Evolutionary conservation across 148 eudicot species (phyloP).

Genomic region (Amaranthus hypochondriacus): DNA sequence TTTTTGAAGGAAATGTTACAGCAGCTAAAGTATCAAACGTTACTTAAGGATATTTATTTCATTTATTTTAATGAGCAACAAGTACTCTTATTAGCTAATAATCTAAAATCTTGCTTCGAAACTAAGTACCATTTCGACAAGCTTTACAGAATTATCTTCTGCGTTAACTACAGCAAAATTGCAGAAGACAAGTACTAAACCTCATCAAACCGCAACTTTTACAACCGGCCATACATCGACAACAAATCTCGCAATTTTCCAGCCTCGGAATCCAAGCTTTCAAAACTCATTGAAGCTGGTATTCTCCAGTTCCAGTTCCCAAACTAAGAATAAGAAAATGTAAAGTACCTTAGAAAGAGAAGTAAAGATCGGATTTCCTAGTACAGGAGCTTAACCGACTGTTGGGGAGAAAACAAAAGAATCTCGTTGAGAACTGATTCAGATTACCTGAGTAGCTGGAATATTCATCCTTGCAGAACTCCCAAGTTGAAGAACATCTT

Average conservation of each 20-base stretch:
- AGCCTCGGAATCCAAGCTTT: constrained; percentile 55
- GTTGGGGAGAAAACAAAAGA: background rate
- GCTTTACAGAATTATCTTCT: background rate
- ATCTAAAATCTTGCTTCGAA: too few species aligned
- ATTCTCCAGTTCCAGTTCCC: constrained; percentile 99
- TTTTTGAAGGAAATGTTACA: background rate
- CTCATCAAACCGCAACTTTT: background rate
- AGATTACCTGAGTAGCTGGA: constrained; percentile 89
- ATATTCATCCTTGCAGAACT: constrained; percentile 92
- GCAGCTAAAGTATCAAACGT: background rate
- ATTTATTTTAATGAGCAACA: too few species aligned
- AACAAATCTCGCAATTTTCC: constrained; percentile 55
- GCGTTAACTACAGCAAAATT: background rate
- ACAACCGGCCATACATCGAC: constrained; percentile 70
- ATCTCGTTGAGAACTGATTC: background rate
- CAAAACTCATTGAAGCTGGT: constrained; percentile 55
- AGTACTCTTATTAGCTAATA: too few species aligned
- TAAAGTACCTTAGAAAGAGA: background rate
- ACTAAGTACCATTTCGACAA: too few species aligned
- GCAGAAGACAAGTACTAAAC: background rate
- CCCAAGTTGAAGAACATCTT: constrained; percentile 82
- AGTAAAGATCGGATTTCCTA: background rate
- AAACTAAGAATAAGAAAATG: constrained; percentile 31
- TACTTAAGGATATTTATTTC: too few species aligned
- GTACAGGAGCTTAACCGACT: background rate